Evolutionary conservation across 331 rosid species (phyloP), one percentile per base, ranked within the genome.

Genomic region (Dryas integrifolia): DNA sequence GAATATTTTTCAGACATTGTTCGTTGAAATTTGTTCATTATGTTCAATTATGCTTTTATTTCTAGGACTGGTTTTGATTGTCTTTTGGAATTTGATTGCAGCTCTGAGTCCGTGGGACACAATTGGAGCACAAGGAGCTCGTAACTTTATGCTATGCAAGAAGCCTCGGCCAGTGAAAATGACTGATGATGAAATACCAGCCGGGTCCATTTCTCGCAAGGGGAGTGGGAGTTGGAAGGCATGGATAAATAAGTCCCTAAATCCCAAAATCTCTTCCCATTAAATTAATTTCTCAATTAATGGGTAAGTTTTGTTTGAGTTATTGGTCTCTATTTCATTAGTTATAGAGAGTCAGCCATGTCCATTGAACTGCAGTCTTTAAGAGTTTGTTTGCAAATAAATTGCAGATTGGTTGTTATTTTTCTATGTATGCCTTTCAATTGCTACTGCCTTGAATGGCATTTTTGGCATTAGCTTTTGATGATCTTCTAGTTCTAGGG

Each of bases 81-180:
- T 26, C 4, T 58, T 0, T 67, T 58, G 45, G 61, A 60, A 30
- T 75, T 72, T 6, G 51, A 60, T 74, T 86, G 82, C 85, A 94
- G 97, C 97, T 45, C 55, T 95, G 90, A 85, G 92, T 68, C 89
- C 90, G 0, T 87, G 92, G 90, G 92, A 82, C 0, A 77, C 82
- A 65, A 95, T 95, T 62, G 98, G 98, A 35, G 84, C 96, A 50
- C 87, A 80, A 12, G 98, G 97, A 38, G 83, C 89, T 39, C 72
- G 98, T 26, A 95, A 86, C 75, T 95, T 95, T 78, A 82, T 88
- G 90, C 87, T 95, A 39, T 91, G 96, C 86, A 91, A 85, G 92
- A 89, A 89, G 81, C 92, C 96, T 51, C 85, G 73, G 62, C 67
- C 86, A 9, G 74, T 46, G 69, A 81, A 73, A 51, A 74, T 60